phyloP scores from a whole-genome alignment of 306 rosid genomes.

The Carpinus fangiana region DNA sequence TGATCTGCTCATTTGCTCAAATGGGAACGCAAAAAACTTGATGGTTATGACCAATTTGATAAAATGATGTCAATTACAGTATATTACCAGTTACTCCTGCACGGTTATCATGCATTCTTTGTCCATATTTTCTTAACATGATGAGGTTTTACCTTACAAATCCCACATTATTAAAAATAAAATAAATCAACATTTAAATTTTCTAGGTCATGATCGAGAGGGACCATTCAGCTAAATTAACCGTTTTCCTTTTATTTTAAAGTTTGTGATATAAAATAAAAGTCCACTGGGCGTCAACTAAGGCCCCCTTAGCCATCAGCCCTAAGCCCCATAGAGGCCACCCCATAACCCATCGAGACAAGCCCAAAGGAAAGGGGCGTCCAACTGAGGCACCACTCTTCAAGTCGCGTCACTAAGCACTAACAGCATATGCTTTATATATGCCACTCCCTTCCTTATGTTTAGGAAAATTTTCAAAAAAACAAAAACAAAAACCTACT shows the following conservation, averaged over 20 bases:
- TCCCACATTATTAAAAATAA: background rate
- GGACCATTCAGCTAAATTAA: background rate
- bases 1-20: constrained; percentile 38
- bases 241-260: background rate
- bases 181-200: background rate
- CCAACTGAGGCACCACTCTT: no score
- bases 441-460: no score
- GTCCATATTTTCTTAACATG: background rate
- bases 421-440: no score
- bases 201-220: background rate
- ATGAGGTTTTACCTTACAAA: background rate
- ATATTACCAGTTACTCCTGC: background rate
- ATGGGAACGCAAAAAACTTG: background rate
- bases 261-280: no score
- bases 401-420: no score
- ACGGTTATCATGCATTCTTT: background rate
- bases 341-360: no score
- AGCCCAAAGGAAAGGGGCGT: no score
- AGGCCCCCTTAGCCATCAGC: no score
- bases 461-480: no score
- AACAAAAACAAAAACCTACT: no score
- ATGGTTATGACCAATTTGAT: background rate
- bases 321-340: no score
- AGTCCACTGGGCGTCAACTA: no score
- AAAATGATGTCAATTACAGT: background rate